Evolutionary conservation across 352 stramenopile species (phyloP), one percentile per base, ranked within the genome.

Genomic region (Pythium sp.): DNA sequence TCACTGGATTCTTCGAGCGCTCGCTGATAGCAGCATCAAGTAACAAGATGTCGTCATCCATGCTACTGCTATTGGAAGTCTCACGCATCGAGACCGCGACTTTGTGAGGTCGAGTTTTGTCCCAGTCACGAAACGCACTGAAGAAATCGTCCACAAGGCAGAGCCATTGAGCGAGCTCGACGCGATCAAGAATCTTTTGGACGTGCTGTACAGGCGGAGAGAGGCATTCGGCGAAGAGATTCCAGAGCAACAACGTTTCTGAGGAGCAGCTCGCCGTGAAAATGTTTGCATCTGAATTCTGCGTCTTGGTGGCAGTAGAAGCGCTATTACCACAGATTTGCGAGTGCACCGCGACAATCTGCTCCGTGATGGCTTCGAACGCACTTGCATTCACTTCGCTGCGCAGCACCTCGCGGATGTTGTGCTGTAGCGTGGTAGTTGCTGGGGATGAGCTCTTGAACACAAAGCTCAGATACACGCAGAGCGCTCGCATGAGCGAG

Each of bases 391-490:
- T 82, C 20, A 67, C 53, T 32, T 91, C 80, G 1, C 72, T 76
- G 32, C 75, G 77, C 5, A 91, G 55, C 30, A 76, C 76, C 14
- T 86, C 74, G 1, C 66, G 71, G 55, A 89, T 88, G 14, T 62
- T 81, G 20, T 71, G 64, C 9, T 84, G 76, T 14, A 80, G 62
- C 24, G 58, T 46, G 0, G 70, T 51, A 0, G 70, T 15, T 22
- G 57, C 43, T 11, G 34, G 18, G 56, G 71, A 47, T 49, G 58
- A 62, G 57, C 59, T 22, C 24, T 59, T 58, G 64, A 82, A 81
- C n/a, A 84, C 80, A 34, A 87, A 89, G 15, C 72, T 74, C 6
- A 91, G 67, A 53, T 91, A 91, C 7, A 79, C 67, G 24, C 73
- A 84, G 6, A 91, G 68, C n/a, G 81, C 78, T 9, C 65, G 71